Percentiles rank a stretch among this genome's conserved stretches.
Conservation (phyloP, 2,329 filamentous ascomycete genomes). For the Fusarium tanahbumbuense region DNA sequence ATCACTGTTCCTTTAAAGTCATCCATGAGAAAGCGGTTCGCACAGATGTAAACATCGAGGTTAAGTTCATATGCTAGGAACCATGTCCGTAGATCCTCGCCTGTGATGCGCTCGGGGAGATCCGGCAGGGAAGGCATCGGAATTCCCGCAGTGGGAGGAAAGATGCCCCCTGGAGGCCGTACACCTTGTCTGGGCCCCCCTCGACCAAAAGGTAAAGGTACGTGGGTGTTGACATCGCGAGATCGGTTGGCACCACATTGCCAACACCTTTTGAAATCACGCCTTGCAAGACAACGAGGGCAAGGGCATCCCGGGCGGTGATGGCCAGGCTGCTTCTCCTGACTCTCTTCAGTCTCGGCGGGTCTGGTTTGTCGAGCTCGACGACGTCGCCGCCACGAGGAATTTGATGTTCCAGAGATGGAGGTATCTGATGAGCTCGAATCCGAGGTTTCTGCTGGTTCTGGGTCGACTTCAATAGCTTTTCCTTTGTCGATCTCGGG, state of each 20-base stretch:
- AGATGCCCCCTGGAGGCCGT: slow-evolving; percentile 6
- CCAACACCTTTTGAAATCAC: slow-evolving; percentile 40
- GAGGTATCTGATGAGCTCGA: slow-evolving; percentile 46
- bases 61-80: slow-evolving; percentile 60
- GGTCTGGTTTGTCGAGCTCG: slow-evolving; percentile 21
- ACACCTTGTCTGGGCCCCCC: slow-evolving; percentile 16
- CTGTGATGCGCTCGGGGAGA: slow-evolving; percentile 50
- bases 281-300: slow-evolving; percentile 51
- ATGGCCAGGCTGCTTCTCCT: slow-evolving; percentile 57
- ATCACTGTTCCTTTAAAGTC: slow-evolving; percentile 58
- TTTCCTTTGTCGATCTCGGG: slow-evolving; percentile 57
- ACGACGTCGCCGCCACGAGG: slow-evolving; percentile 37
- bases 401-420: slow-evolving; percentile 33
- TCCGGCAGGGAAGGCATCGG: slow-evolving; percentile 3
- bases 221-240: slow-evolving; percentile 12
- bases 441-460: slow-evolving; percentile 49
- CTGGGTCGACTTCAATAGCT: slow-evolving; percentile 44
- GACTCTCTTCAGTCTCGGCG: slow-evolving; percentile 27
- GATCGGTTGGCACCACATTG: slow-evolving; percentile 40
- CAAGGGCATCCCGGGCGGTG: slow-evolving; percentile 60
- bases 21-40: slow-evolving; percentile 60
- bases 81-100: slow-evolving; percentile 61
- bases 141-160: slow-evolving; percentile 1
- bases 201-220: slow-evolving; percentile 7
- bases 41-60: slow-evolving; percentile 62